phyloP scores from a whole-genome alignment of 768 basidiomycete species.

The Leccinum fibrillosum region DNA sequence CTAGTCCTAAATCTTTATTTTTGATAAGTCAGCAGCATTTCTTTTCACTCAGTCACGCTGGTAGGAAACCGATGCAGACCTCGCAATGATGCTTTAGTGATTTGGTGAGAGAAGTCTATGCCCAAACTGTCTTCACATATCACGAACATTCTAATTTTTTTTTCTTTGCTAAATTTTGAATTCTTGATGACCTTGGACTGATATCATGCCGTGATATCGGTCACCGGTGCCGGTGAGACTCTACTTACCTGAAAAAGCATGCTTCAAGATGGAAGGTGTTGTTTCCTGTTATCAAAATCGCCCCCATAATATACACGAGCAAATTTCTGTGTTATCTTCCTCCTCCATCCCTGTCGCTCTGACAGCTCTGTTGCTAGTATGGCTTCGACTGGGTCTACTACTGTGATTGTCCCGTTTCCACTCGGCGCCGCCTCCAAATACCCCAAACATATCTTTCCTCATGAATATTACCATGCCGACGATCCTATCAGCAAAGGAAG shows the following conservation, averaged over 20 bases:
- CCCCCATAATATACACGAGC: too few species aligned
- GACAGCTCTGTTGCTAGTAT: background rate
- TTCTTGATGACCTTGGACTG: too few species aligned
- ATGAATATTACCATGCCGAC: background rate
- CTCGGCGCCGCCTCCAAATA: background rate
- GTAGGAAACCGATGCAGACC: too few species aligned
- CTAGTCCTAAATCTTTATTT: too few species aligned
- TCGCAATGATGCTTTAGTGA: too few species aligned
- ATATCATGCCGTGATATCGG: background rate
- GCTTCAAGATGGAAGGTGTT: background rate
- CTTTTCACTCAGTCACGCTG: too few species aligned
- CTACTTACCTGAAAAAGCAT: background rate
- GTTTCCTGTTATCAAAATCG: background rate
- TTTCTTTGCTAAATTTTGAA: too few species aligned
- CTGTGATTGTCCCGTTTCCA: background rate
- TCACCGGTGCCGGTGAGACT: too few species aligned
- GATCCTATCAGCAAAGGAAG: slow-evolving; percentile 1
- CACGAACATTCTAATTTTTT: too few species aligned
- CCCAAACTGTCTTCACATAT: too few species aligned
- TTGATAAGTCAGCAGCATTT: too few species aligned
- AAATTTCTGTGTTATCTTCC: background rate
- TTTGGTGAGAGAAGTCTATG: too few species aligned
- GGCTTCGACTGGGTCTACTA: background rate
- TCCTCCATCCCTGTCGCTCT: background rate
- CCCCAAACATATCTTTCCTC: background rate